Base-by-base conservation (phyloP, 805 yeast genomes). In the Ogataea chonburiensis region DNA sequence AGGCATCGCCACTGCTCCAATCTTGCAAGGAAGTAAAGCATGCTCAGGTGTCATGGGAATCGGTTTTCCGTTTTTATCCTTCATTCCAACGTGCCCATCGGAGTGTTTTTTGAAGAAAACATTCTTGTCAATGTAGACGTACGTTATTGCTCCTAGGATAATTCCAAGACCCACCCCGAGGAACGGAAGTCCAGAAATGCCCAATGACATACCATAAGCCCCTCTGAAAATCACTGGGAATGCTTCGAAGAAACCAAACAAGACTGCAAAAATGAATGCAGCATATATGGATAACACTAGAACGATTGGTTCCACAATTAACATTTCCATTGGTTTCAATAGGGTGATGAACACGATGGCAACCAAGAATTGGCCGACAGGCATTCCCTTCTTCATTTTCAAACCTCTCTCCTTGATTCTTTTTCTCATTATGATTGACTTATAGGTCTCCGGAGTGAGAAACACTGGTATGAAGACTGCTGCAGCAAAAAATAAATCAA, bases 211-310 rank as follows among this genome's bases (percentile, higher is more conserved):
- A 3, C 45, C 46, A 56, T 83, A 81, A 16, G 69, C 73, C 22
- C 83, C 85, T 53, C 75, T 66, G 63, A 81, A 83, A 43, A 83
- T 82, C 34, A 82, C 75, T 7, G 88, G 88, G 61, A 68, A 81
- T 3, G 88, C 88, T 58, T 82, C 89, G 52, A 83, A 83, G 67
- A 82, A 83, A 0, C 87, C 89, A 47, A 82, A 83, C 36, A 83
- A 62, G 2, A 83, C 87, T 1, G 89, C 87, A 62, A 82, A 82
- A 34, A 83, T 74, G 53, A 83, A 81, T 0, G 89, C 83, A 40
- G 79, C 74, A 57, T 83, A 83, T 34, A 81, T 59, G 19, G 86
- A 77, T 53, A 81, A 77, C 14, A 79, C 75, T 31, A 77, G 58
- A 24, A 85, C 89, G 48, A 84, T 84, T 37, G 93, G 93, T 49